Conservation (phyloP, 306 rosid genomes). For the Begonia masoniana region DNA sequence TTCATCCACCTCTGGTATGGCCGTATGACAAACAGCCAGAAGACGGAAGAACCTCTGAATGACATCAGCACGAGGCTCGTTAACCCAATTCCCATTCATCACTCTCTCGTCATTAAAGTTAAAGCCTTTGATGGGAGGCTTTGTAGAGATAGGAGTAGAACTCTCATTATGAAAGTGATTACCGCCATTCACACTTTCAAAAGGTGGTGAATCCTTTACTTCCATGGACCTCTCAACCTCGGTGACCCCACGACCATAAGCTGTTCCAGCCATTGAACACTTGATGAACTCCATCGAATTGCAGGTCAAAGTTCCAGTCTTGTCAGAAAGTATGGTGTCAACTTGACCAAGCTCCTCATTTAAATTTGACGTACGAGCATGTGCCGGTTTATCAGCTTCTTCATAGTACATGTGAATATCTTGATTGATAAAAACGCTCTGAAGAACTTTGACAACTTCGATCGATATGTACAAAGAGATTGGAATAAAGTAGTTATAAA, state of each 20-base stretch:
- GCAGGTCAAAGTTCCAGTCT: slow-evolving; percentile 96
- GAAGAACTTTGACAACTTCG: slow-evolving; percentile 91
- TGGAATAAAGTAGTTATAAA: slow-evolving; percentile 58
- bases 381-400: slow-evolving; percentile 85
- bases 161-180: background rate
- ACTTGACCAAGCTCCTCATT: slow-evolving; percentile 99
- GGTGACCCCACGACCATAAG: slow-evolving; percentile 79
- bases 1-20: slow-evolving; percentile 83
- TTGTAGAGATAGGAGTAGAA: slow-evolving; percentile 12
- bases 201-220: slow-evolving; percentile 26
- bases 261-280: slow-evolving; percentile 84
- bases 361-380: slow-evolving; percentile 87
- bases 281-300: slow-evolving; percentile 97
- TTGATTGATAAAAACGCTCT: slow-evolving; percentile 75
- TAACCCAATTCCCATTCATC: slow-evolving; percentile 82
- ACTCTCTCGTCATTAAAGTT: slow-evolving; percentile 79
- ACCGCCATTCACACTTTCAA: slow-evolving; percentile 14
- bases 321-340: slow-evolving; percentile 88
- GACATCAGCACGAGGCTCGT: slow-evolving; percentile 51
- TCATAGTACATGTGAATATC: slow-evolving; percentile 84
- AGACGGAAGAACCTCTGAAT: slow-evolving; percentile 58
- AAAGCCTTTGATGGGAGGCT: slow-evolving; percentile 61
- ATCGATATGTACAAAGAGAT: slow-evolving; percentile 84
- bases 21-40: slow-evolving; percentile 88
- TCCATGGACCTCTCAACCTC: slow-evolving; percentile 71